Percentiles rank a stretch among this genome's conserved stretches.
Evolutionary conservation across 495 filamentous ascomycete genomes (phyloP).

Genomic region (Hyaloscypha finlandica): DNA sequence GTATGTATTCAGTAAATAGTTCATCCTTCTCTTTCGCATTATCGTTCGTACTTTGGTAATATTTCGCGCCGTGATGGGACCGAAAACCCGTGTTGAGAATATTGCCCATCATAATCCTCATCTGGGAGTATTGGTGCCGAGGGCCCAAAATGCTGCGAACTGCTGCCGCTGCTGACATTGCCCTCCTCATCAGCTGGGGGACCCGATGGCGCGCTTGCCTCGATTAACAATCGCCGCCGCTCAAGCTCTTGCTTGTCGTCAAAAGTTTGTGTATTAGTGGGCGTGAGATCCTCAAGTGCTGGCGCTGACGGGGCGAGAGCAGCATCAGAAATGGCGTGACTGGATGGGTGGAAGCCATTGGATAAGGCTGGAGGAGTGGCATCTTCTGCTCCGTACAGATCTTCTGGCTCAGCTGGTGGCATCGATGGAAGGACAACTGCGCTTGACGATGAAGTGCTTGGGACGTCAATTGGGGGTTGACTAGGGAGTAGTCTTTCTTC

Average conservation of each 20-base stretch:
- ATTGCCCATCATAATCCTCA: conserved; percentile 50
- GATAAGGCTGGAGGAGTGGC: conserved; percentile 8
- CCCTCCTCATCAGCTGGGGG: conserved; percentile 49
- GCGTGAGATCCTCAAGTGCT: conserved; percentile 44
- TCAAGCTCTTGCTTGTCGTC: conserved; percentile 90
- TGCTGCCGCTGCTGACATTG: conserved; percentile 24
- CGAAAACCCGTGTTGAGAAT: conserved; percentile 35
- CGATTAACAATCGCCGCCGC: conserved; percentile 67
- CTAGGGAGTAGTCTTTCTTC: conserved; percentile 73
- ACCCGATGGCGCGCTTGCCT: conserved; percentile 68
- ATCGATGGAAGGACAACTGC: background rate
- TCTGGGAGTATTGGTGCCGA: conserved; percentile 69
- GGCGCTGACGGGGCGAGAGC: conserved; percentile 23
- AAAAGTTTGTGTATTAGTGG: conserved; percentile 37
- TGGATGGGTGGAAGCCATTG: conserved; percentile 8
- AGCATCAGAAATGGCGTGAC: background rate
- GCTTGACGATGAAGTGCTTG: conserved; percentile 47
- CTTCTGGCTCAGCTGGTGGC: conserved; percentile 31
- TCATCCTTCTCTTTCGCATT: conserved; percentile 18
- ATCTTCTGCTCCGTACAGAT: conserved; percentile 42
- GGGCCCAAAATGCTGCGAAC: conserved; percentile 40
- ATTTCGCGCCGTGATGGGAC: conserved; percentile 36
- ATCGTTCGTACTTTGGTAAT: conserved; percentile 48
- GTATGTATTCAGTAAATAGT: background rate
- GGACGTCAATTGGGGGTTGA: conserved; percentile 53